A percentile compares a stretch with the other conserved stretches of the same genome.
These are phyloP conservation scores for Gossypium turneri DNA, from an alignment of 345 rosid genomes.

Conservation along the genomic window DNA sequence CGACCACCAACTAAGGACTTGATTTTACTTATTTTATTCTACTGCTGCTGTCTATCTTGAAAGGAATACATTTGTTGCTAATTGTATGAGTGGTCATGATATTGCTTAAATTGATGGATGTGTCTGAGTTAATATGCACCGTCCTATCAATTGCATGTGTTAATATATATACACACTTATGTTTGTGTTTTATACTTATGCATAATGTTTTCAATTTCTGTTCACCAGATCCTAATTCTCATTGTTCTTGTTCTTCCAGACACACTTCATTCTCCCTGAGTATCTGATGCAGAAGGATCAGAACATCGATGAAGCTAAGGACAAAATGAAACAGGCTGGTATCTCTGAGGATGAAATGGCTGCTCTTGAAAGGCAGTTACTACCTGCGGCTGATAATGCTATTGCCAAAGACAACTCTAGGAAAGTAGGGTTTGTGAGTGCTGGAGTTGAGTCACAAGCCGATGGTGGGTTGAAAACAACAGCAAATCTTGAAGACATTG, in stretches of 20 bases:
- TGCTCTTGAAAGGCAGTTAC: constrained; percentile 77
- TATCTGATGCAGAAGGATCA: constrained; percentile 91
- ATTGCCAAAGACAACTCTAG: constrained; percentile 44
- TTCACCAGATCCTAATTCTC: constrained; percentile 2
- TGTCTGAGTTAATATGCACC: neutral
- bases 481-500: constrained; percentile 74
- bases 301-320: constrained; percentile 82
- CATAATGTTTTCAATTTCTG: neutral
- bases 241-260: constrained; percentile 36
- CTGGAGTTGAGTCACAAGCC: constrained; percentile 66
- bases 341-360: constrained; percentile 91
- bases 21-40: neutral
- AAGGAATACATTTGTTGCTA: neutral
- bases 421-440: constrained; percentile 85
- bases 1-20: neutral
- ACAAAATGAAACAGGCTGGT: constrained; percentile 79
- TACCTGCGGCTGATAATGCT: constrained; percentile 37
- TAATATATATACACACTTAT: neutral
- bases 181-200: neutral
- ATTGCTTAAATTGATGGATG: neutral
- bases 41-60: neutral
- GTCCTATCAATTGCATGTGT: neutral
- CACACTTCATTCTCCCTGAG: constrained; percentile 85
- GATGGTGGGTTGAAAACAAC: constrained; percentile 39
- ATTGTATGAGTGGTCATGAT: neutral